phyloP scores from a whole-genome alignment of 2,329 filamentous ascomycete genomes.

The Emmonsiellopsis sp. region DNA sequence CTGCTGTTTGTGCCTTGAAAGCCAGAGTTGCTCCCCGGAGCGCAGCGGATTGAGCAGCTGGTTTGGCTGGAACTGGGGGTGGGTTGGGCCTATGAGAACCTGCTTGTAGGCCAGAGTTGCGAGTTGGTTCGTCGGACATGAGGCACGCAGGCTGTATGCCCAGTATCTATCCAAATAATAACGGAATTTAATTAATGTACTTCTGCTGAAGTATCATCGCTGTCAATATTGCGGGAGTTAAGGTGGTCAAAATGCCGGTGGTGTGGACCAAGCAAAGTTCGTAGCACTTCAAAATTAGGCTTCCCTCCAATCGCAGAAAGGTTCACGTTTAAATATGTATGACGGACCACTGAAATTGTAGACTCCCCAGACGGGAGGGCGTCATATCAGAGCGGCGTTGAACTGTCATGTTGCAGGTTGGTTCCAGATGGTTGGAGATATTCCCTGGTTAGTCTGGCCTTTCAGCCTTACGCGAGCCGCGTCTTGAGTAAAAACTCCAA shows the following conservation, averaged over 20 bases:
- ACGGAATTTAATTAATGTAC: background rate
- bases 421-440: background rate
- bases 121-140: background rate
- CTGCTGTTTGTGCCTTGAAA: constrained; percentile 20
- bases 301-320: no score
- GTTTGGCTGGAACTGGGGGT: background rate
- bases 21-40: constrained; percentile 30
- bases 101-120: background rate
- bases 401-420: background rate
- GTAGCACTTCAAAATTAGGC: no score
- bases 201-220: background rate
- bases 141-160: background rate
- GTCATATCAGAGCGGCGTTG: no score
- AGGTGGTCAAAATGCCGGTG: no score
- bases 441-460: background rate
- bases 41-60: constrained; percentile 14
- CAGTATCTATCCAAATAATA: background rate
- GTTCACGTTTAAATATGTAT: no score
- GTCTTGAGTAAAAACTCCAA: background rate
- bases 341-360: no score
- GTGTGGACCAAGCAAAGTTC: no score
- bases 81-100: background rate
- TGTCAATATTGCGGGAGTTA: no score
- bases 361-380: no score
- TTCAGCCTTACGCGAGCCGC: background rate